These are phyloP conservation scores for Cordyceps tenuipes DNA, from an alignment of 2,329 filamentous ascomycete species.

Conservation along the genomic window DNA sequence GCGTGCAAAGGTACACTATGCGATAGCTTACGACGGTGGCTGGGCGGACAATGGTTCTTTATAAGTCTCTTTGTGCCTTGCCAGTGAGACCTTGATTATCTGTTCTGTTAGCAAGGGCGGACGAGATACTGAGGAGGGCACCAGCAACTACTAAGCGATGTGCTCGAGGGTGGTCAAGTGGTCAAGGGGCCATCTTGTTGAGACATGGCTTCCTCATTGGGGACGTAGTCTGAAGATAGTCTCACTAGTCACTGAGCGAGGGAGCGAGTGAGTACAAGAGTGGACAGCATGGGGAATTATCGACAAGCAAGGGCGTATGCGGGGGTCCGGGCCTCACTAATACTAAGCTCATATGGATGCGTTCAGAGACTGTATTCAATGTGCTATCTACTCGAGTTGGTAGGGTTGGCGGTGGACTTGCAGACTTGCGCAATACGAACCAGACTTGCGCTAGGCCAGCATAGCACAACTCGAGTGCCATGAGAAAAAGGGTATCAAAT, in stretches of 20 bases:
- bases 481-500: slow-evolving; percentile 12
- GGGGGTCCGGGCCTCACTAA: neutral
- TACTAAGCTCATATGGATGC: too few species aligned
- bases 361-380: neutral
- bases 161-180: neutral
- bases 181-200: neutral
- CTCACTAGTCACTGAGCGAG: too few species aligned
- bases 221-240: neutral
- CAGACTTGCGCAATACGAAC: neutral
- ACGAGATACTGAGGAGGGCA: neutral
- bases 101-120: neutral
- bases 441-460: neutral
- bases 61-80: neutral
- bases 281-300: neutral
- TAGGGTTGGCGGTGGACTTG: neutral
- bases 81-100: neutral
- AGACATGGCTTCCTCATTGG: neutral
- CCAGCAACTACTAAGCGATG: neutral
- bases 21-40: too few species aligned
- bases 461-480: neutral
- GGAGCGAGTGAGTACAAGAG: neutral
- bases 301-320: neutral
- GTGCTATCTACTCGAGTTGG: neutral
- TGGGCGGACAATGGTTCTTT: too few species aligned
- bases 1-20: too few species aligned